Evolutionary conservation across 2,329 filamentous ascomycete genomes (phyloP).

Genomic region (Fusarium succisae): DNA sequence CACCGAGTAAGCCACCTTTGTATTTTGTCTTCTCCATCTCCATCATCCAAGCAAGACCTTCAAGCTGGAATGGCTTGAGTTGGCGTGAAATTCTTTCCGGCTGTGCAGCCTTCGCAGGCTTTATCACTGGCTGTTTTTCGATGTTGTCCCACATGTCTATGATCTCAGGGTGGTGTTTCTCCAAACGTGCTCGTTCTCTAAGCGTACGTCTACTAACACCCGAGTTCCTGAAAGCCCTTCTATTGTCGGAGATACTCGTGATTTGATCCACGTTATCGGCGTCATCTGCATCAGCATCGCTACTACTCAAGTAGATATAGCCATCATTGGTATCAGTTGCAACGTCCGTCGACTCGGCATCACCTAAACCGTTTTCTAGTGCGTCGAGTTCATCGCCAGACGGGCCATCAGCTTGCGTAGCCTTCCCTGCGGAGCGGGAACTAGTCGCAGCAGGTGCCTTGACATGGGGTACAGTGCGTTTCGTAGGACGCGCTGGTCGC

Average conservation of each 20-base stretch:
- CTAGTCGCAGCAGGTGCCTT: background rate
- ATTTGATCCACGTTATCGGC: constrained; percentile 1
- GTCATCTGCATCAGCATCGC: constrained; percentile 34
- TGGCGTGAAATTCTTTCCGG: constrained; percentile 81
- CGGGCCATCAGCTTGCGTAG: background rate
- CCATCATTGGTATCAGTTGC: background rate
- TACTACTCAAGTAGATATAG: constrained; percentile 14
- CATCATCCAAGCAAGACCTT: constrained; percentile 94
- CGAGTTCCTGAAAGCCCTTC: constrained; percentile 48
- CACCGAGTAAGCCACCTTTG: constrained; percentile 89
- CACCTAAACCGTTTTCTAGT: background rate
- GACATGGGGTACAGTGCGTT: background rate
- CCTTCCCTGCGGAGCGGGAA: background rate
- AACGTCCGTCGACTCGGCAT: background rate
- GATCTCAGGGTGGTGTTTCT: constrained; percentile 80
- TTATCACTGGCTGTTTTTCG: constrained; percentile 72
- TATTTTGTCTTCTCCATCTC: constrained; percentile 87
- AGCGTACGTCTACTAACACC: constrained; percentile 42
- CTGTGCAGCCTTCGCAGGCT: constrained; percentile 55
- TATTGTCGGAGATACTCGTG: constrained; percentile 36
- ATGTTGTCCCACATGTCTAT: constrained; percentile 86
- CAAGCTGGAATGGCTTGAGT: constrained; percentile 92
- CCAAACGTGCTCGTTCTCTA: constrained; percentile 72
- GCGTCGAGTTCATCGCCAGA: constrained; percentile 12
- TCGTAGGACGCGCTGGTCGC: background rate